Conservation (phyloP, 1,139 yeast species). For the Pichia terricola region DNA sequence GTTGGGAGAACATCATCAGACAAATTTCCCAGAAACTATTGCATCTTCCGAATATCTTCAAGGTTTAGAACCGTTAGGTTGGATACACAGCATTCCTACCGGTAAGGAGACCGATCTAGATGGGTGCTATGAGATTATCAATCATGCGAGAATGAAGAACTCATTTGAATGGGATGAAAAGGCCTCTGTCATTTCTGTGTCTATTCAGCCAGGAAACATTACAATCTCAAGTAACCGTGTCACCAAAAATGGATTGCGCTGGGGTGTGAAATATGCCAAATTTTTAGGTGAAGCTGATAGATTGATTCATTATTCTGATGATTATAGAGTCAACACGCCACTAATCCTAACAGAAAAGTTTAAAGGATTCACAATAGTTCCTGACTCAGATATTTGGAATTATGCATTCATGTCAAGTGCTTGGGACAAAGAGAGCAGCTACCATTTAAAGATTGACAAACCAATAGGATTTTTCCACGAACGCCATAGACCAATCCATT, state of each 20-base stretch:
- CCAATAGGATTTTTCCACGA: constrained; percentile 83
- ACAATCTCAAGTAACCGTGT: constrained; percentile 61
- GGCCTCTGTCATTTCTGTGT: constrained; percentile 52
- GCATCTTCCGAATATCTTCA: constrained; percentile 33
- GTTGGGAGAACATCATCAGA: constrained; percentile 59
- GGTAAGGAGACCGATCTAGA: constrained; percentile 39
- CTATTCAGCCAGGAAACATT: constrained; percentile 79
- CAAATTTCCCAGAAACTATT: constrained; percentile 47
- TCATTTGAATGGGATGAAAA: constrained; percentile 29
- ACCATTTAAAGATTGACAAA: constrained; percentile 59
- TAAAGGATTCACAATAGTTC: constrained; percentile 79
- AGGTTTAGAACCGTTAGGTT: constrained; percentile 58
- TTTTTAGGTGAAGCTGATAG: constrained; percentile 25
- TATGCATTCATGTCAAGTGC: constrained; percentile 82
- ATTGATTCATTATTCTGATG: constrained; percentile 37
- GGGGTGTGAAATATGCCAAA: constrained; percentile 69
- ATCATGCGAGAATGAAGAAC: constrained; percentile 41
- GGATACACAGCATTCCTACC: constrained; percentile 71
- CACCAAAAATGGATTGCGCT: constrained; percentile 54
- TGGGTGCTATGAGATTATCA: constrained; percentile 65
- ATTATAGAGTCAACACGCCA: constrained; percentile 57
- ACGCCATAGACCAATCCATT: constrained; percentile 82
- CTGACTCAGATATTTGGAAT: constrained; percentile 83
- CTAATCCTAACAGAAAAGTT: constrained; percentile 66
- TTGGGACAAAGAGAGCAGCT: constrained; percentile 58